Evolutionary conservation across 345 rosid genomes (phyloP), one percentile per base, ranked within the genome.

Genomic region (Brassica rapa): DNA sequence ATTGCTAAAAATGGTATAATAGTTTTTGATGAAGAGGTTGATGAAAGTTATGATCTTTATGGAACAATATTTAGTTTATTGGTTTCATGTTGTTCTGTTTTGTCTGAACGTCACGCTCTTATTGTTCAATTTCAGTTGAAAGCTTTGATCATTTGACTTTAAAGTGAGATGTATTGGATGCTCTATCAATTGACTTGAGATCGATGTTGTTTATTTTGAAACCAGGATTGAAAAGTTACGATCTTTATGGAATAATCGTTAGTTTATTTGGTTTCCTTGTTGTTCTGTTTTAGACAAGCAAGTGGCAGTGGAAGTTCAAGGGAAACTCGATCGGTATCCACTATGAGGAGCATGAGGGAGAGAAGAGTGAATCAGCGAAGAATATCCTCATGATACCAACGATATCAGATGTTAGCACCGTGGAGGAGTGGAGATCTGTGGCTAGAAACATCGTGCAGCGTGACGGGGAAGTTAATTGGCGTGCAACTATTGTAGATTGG

Each of bases 361-460:
- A 84, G 70, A 86, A 84, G 73, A 27, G 81, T 49, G 86, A 84
- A 63, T 81, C 94, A 30, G 75, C 83, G 6, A 90, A 87, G 80
- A 84, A 89, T 65, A 88, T 94, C 35, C 83, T 94, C 43, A 82
- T 92, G 97, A 76, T 92, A 76, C 98, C 97, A 8, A 94, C 97
- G 1, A 90, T 94, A 81, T 94, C 98, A 8, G 97, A 94, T 89
- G 98, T 92, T 66, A 94, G 97, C 79, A 94, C 97, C 2, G 97
- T 89, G 33, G 95, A 89, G 83, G 97, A 94, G 74, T 94, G 97
- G 98, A 92, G 97, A 87, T 83, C 84, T 35, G 98, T 90, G 27
- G 98, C 98, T 62, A 77, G 70, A 73, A 85, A 88, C 85, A 88
- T 94, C 53, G 92, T 89, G 65, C 84, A 85, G 71, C 87, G 82